These are phyloP conservation scores for Paramecium octaurelia DNA, from an alignment of 73 alveolate genomes.

Conservation along the genomic window DNA sequence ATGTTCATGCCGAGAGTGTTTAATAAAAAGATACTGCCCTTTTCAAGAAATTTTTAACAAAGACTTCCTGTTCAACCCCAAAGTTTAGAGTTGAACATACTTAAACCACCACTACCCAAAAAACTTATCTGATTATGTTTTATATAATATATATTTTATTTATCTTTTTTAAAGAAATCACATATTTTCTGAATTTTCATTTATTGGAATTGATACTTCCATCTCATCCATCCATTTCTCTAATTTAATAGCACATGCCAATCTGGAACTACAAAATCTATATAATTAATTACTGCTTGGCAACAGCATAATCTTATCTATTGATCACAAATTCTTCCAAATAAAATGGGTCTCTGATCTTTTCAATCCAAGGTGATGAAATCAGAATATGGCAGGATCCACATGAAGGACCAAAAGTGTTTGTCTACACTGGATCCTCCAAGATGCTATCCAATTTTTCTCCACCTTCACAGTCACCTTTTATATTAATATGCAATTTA, in stretches of 20 bases:
- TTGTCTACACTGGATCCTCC: slow-evolving; percentile 50
- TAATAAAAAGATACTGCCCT: slow-evolving; percentile 12
- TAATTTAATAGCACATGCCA: slow-evolving; percentile 49
- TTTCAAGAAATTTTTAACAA: not conserved
- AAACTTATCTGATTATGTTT: not conserved
- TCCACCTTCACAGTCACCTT: slow-evolving; percentile 62
- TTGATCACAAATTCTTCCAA: slow-evolving; percentile 35
- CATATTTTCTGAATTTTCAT: not conserved
- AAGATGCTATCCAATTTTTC: slow-evolving; percentile 53
- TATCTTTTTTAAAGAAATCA: not conserved
- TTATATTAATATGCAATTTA: not conserved
- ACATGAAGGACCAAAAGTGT: slow-evolving; percentile 60
- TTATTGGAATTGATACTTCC: slow-evolving; percentile 48
- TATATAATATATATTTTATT: not conserved
- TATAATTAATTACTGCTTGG: slow-evolving; percentile 3
- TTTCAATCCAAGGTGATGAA: slow-evolving; percentile 49
- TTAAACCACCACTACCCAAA: not conserved
- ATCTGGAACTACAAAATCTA: slow-evolving; percentile 40
- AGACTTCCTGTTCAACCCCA: not conserved
- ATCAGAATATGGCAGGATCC: slow-evolving; percentile 43
- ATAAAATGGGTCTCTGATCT: slow-evolving; percentile 15
- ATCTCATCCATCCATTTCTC: slow-evolving; percentile 67
- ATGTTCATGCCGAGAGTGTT: slow-evolving; percentile 28
- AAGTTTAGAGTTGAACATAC: not conserved
- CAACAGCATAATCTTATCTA: slow-evolving; percentile 1